Base-by-base conservation (phyloP, 2,329 filamentous ascomycete species). In the Myriangium duriaei region DNA sequence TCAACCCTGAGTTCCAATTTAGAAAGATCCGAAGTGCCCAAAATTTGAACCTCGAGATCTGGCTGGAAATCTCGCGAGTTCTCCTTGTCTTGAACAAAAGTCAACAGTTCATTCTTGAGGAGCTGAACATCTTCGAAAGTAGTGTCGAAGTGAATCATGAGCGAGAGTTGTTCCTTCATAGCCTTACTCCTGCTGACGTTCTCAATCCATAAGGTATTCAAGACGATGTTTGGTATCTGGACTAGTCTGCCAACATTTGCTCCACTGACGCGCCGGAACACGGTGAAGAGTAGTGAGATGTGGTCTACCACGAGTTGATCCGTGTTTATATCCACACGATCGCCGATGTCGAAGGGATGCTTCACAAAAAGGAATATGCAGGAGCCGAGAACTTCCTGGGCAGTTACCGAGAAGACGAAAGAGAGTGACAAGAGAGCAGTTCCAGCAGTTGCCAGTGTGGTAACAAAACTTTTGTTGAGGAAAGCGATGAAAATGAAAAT, bases 341-440 rank as follows among this genome's bases (percentile, higher is more conserved):
- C 91, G 44, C 88, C 87, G 14, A 96, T 86, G 56, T 98, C 91
- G 57, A 82, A 96, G 0, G 91, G 88, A 57, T 98, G 91, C 67
- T 98, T 98, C 66, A 96, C 85, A 52, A 98, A 98, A 1, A 98
- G 67, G 67, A 98, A 98, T 53, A 98, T 94, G 65, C 88, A 96
- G 26, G 87, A 95, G 52, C 88, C 88, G n/a, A 98, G 74, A 46
- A 98, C 81, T 60, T 98, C 91, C 60, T 95, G 87, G 3, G 81
- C 79, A 1, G 87, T 95, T 40, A 81, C 80, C 15, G 87, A 79
- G 58, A 98, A 96, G 49, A 95, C 81, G 63, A 98, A 98, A 3
- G 88, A 95, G n/a, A 96, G 67, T 4, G 88, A 96, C 7, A 98
- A 75, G 30, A 98, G 71, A 0, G 91, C 81, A 2, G 91, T 95